phyloP scores from a whole-genome alignment of 768 basidiomycete genomes.

The Pisolithus microcarpus region DNA sequence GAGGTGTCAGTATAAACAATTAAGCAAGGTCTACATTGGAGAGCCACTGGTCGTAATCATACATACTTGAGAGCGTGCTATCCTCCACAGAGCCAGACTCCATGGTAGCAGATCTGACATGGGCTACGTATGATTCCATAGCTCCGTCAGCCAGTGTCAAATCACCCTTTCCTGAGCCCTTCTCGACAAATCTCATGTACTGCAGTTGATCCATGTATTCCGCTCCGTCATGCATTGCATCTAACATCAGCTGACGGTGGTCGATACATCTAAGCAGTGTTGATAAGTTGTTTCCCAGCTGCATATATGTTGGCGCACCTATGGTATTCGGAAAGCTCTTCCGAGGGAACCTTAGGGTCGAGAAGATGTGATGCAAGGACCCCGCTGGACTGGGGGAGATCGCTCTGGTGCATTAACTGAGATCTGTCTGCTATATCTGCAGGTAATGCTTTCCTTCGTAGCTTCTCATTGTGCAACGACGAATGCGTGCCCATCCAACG shows the following conservation, averaged over 20 bases:
- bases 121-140: slow-evolving; percentile 14
- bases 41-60: slow-evolving; percentile 18
- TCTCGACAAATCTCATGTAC: slow-evolving; percentile 47
- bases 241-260: slow-evolving; percentile 60
- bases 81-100: not conserved
- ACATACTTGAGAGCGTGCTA: not conserved
- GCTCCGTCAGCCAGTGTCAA: slow-evolving; percentile 6
- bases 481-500: slow-evolving; percentile 63
- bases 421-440: slow-evolving; percentile 21
- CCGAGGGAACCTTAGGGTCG: slow-evolving; percentile 54
- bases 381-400: slow-evolving; percentile 42
- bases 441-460: slow-evolving; percentile 31
- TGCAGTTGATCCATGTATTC: slow-evolving; percentile 53
- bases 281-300: not conserved
- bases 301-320: slow-evolving; percentile 35
- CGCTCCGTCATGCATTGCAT: slow-evolving; percentile 45
- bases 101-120: slow-evolving; percentile 12
- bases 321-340: slow-evolving; percentile 67
- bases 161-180: slow-evolving; percentile 18
- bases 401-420: slow-evolving; percentile 22
- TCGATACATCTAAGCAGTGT: slow-evolving; percentile 56
- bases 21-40: not conserved
- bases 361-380: slow-evolving; percentile 51
- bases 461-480: slow-evolving; percentile 34
- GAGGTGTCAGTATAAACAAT: not conserved